phyloP scores from a whole-genome alignment of 2,329 filamentous ascomycete genomes.

The Penicillium brasilianum region DNA sequence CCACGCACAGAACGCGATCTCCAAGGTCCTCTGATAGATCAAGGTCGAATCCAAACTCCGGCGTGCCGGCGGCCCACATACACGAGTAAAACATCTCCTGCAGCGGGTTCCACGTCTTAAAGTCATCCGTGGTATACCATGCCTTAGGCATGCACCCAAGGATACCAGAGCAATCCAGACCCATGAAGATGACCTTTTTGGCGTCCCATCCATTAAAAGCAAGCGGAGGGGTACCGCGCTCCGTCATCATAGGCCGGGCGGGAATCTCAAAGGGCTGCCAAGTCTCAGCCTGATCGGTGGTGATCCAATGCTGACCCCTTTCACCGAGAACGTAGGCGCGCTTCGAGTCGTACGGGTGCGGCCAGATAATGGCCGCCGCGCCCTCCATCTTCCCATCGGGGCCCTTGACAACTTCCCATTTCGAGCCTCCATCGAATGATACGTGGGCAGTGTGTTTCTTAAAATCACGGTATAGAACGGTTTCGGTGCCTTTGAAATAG shows the following conservation, averaged over 20 bases:
- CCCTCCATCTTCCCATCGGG: conserved; percentile 59
- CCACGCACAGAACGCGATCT: conserved; percentile 79
- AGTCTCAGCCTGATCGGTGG: conserved; percentile 77
- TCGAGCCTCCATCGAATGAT: conserved; percentile 78
- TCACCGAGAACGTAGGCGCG: conserved; percentile 81
- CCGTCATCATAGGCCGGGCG: conserved; percentile 60
- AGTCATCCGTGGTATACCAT: conserved; percentile 84
- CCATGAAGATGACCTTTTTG: conserved; percentile 84
- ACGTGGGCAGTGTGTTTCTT: conserved; percentile 70
- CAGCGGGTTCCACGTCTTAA: conserved; percentile 70
- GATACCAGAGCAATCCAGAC: conserved; percentile 66
- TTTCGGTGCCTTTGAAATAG: conserved; percentile 91
- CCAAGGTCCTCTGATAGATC: conserved; percentile 69
- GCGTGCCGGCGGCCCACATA: conserved; percentile 82
- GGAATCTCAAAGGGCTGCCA: conserved; percentile 77
- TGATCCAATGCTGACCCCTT: conserved; percentile 76
- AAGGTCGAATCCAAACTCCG: conserved; percentile 62
- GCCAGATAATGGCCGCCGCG: conserved; percentile 64
- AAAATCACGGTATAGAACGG: conserved; percentile 74
- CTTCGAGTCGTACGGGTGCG: conserved; percentile 78
- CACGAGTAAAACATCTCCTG: conserved; percentile 75
- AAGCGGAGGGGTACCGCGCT: conserved; percentile 58
- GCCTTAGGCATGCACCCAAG: conserved; percentile 67
- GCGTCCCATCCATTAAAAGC: conserved; percentile 83
- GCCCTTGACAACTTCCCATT: conserved; percentile 71